Conservation (phyloP, 768 basidiomycete species). For the Tylopilus sp. region DNA sequence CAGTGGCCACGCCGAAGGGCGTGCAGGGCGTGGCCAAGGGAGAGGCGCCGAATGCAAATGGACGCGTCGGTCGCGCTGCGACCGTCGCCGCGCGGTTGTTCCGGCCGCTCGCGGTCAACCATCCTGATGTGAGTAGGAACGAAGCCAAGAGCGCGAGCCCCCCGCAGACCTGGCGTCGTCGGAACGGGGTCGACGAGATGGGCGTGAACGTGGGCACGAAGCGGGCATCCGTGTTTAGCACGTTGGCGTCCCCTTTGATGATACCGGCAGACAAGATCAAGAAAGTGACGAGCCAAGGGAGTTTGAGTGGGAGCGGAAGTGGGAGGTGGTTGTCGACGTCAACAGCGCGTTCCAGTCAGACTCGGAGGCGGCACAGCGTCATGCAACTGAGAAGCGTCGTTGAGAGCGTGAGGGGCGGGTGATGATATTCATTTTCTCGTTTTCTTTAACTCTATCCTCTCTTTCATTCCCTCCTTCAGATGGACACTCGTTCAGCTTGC, state of each 20-base stretch:
- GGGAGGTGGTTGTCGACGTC: constrained; percentile 6
- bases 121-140: not conserved
- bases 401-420: not conserved
- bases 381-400: constrained; percentile 1
- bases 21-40: not conserved
- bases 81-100: constrained; percentile 19
- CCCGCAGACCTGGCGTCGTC: not conserved
- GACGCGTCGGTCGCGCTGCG: constrained; percentile 11
- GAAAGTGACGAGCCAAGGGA: not conserved
- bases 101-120: constrained; percentile 1
- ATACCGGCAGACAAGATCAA: constrained; percentile 2
- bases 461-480: not conserved
- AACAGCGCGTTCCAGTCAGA: not conserved
- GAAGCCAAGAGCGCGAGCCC: not conserved
- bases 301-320: not conserved
- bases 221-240: constrained; percentile 14
- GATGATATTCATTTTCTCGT: not conserved
- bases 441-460: not conserved
- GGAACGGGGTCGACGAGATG: constrained; percentile 10
- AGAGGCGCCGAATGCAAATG: not conserved
- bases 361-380: constrained; percentile 8
- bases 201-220: constrained; percentile 23
- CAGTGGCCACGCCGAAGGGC: not conserved
- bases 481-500: not conserved
- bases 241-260: constrained; percentile 3